phyloP scores from a whole-genome alignment of 2,329 filamentous ascomycete species.

The Ilyonectria sp. region DNA sequence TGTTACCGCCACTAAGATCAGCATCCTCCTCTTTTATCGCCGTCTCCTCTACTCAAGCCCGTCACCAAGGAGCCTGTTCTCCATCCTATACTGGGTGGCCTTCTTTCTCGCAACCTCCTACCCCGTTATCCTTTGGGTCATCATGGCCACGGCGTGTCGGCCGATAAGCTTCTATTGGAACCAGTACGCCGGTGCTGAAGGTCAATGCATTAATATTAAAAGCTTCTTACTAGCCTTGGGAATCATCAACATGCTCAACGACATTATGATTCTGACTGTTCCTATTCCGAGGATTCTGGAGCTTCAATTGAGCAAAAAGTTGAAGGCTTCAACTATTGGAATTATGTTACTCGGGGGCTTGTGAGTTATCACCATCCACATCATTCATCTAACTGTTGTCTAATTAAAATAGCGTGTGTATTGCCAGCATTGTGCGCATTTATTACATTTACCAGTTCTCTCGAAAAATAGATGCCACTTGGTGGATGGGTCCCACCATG shows the following conservation, averaged over 20 bases:
- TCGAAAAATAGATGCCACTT: slow-evolving; percentile 18
- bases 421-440: slow-evolving; percentile 34
- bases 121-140: slow-evolving; percentile 23
- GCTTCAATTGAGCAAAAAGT: slow-evolving; percentile 23
- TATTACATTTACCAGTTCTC: slow-evolving; percentile 31
- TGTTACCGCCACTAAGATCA: slow-evolving; percentile 27
- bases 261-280: slow-evolving; percentile 30
- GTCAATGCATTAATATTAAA: slow-evolving; percentile 26
- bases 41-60: slow-evolving; percentile 24
- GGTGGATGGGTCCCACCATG: slow-evolving; percentile 27
- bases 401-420: slow-evolving; percentile 24
- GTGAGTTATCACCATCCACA: slow-evolving; percentile 14
- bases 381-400: background rate
- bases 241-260: slow-evolving; percentile 32
- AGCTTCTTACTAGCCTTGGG: slow-evolving; percentile 24
- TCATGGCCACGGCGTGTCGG: slow-evolving; percentile 22
- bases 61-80: background rate
- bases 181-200: slow-evolving; percentile 27
- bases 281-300: slow-evolving; percentile 32
- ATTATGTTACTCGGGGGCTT: slow-evolving; percentile 35
- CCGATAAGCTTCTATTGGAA: slow-evolving; percentile 33
- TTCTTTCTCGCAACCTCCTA: slow-evolving; percentile 9
- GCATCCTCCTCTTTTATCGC: slow-evolving; percentile 31
- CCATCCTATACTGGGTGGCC: slow-evolving; percentile 21
- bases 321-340: slow-evolving; percentile 27